phyloP scores from a whole-genome alignment of 2,329 filamentous ascomycete genomes.

The Colletotrichum sp. region DNA sequence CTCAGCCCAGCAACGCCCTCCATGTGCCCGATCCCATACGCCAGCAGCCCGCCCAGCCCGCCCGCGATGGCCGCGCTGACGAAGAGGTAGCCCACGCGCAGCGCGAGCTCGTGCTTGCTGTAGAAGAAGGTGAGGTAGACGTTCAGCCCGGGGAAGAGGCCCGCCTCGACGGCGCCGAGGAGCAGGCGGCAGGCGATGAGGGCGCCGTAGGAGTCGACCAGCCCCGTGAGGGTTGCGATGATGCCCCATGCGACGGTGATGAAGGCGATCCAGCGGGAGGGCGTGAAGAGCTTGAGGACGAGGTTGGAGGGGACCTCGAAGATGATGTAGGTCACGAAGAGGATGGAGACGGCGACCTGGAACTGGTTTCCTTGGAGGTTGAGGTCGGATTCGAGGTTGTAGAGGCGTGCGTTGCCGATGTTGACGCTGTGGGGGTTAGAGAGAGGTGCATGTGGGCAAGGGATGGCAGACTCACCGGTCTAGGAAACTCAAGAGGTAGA shows the following conservation, averaged over 20 bases:
- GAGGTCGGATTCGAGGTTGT: constrained; percentile 68
- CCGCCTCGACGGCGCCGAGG: constrained; percentile 72
- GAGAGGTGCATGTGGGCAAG: neutral
- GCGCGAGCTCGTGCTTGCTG: constrained; percentile 72
- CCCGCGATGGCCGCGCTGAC: constrained; percentile 74
- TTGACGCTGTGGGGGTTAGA: neutral
- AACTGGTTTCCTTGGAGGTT: constrained; percentile 70
- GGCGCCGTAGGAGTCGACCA: constrained; percentile 68
- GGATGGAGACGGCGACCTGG: constrained; percentile 69
- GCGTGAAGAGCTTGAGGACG: constrained; percentile 66
- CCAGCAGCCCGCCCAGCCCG: constrained; percentile 74
- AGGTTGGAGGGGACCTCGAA: constrained; percentile 72
- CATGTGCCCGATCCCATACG: constrained; percentile 77
- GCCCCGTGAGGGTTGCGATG: constrained; percentile 72
- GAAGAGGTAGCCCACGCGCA: constrained; percentile 77
- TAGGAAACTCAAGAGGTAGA: constrained; percentile 79
- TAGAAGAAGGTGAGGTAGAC: constrained; percentile 80
- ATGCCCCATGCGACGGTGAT: constrained; percentile 71
- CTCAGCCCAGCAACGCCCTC: constrained; percentile 67
- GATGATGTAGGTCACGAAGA: constrained; percentile 68
- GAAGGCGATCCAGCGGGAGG: constrained; percentile 67
- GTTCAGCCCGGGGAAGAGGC: constrained; percentile 72
- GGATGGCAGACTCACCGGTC: constrained; percentile 59
- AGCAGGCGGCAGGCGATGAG: constrained; percentile 73
- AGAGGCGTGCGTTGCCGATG: constrained; percentile 72